Base-by-base conservation (phyloP, 805 yeast genomes). In the Saccharomycopsis sp. region DNA sequence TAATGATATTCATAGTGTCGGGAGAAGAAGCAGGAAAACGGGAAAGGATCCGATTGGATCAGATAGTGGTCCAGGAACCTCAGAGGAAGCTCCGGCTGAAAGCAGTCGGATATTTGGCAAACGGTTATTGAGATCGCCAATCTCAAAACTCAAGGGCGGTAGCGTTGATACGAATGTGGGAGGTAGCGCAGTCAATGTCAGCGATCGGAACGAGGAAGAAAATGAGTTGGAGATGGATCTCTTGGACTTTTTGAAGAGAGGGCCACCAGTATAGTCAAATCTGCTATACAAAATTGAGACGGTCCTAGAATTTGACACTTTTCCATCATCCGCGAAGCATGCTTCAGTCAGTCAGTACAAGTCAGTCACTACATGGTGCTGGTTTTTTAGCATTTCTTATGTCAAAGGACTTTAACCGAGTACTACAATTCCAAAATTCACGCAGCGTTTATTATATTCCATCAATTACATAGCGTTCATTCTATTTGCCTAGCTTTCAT, bases 211-310 rank as follows among this genome's bases (percentile, higher is more conserved):
- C 15, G 52, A 52, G 14, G 24, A n/a, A 23, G 64, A 65, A 0
- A 72, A 66, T 15, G 67, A 62, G 2, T 70, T 67, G 20, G 79
- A 74, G 56, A 69, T 79, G 67, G 82, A 78, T 63, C 70, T 79
- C 54, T 54, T 78, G 63, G 82, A 78, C 59, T 77, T 79, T 61
- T 70, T 79, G 59, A 72, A 71, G 41, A 69, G 67, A 37, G 81
- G 80, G 1, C 78, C 77, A 2, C 67, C 65, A 18, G n/a, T 24
- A 16, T 21, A 51, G 29, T 21, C 53, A 44, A 5, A 12, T 44
- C 12, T 12, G 12, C 5, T 12, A 7, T n/a, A n/a, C n/a, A n/a
- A n/a, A n/a, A n/a, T n/a, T n/a, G n/a, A n/a, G n/a, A n/a, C n/a
- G n/a, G n/a, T n/a, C n/a, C n/a, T n/a, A n/a, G n/a, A n/a, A n/a